Evolutionary conservation across 345 rosid genomes (phyloP).

Genomic region (Euphorbia tirucalli): DNA sequence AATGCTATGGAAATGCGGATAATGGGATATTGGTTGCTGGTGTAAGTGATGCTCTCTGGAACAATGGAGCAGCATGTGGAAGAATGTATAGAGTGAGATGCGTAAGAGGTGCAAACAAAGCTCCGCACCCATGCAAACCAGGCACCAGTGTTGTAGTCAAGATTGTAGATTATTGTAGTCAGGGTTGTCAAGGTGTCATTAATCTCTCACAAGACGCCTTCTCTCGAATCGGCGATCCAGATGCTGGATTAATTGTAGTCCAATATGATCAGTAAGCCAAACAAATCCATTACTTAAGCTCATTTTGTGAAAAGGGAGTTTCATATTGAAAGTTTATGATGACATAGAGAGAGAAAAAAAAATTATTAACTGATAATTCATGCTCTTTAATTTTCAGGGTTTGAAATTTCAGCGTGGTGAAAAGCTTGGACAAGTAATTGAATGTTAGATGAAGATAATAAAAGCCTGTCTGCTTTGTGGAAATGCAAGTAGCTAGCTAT

Average conservation of each 20-base stretch:
- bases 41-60: conserved; percentile 49
- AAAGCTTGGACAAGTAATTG: too few species aligned
- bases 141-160: conserved; percentile 18
- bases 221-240: conserved; percentile 25
- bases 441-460: too few species aligned
- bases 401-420: not conserved
- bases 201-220: conserved; percentile 38
- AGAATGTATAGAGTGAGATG: conserved; percentile 38
- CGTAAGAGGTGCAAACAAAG: conserved; percentile 30
- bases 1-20: conserved; percentile 24
- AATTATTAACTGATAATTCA: not conserved
- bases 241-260: conserved; percentile 25
- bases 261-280: conserved; percentile 31
- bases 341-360: too few species aligned
- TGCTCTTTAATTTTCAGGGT: not conserved
- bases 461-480: not conserved
- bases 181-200: conserved; percentile 23
- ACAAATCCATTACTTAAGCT: not conserved
- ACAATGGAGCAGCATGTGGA: conserved; percentile 42
- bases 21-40: conserved; percentile 46
- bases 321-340: too few species aligned
- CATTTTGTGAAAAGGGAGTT: too few species aligned
- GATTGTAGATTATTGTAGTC: conserved; percentile 23
- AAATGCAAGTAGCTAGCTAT: not conserved
- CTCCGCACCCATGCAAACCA: conserved; percentile 17